Base-by-base conservation (phyloP, 768 basidiomycete species). In the Leccinum aurantiacum region DNA sequence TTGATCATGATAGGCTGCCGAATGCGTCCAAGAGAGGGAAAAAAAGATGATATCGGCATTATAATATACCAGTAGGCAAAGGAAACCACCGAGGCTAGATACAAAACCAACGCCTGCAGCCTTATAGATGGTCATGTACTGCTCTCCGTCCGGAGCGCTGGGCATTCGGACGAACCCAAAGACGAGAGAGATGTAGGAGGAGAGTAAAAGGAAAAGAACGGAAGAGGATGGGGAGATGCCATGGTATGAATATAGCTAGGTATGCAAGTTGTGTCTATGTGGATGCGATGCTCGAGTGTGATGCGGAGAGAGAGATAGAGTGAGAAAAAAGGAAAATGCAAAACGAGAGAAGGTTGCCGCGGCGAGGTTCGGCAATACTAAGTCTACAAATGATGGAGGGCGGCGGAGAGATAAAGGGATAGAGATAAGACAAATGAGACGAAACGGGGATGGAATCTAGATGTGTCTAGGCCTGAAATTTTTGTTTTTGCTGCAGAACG, bases 211-310 rank as follows among this genome's bases (percentile, higher is more conserved):
- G 41, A 47, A 57, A 13, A 41, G 22, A 50, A 38, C 46, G 8
- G 61, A 15, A 19, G 59, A 56, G 57, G 44, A 46, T 46, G 58
- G 54, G 66, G 31, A 62, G 59, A 69, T 71, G 73, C 71, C 62
- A 67, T 73, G 71, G 66, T 73, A 73, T 75, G 74, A 69, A 65
- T 73, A 69, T 65, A 74, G 71, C 69, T 57, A 73, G 71, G 67
- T 68, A 73, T 74, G 72, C 71, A 25, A 63, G 59, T 66, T 31
- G 64, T 69, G 64, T 75, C 71, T 74, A 71, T 64, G 60, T 61
- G 7, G 65, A 62, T 69, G 69, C 62, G 63, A 69, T 67, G 66
- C 62, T 50, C 49, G 64, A 60, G 63, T 63, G 58, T 58, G 63
- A 64, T 65, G 65, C 59, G 24, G 29, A 51, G 56, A 53, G 47